Evolutionary conservation across 1,139 yeast species (phyloP), one percentile per base, ranked within the genome.

Genomic region (Saccharomyces hybrid): DNA sequence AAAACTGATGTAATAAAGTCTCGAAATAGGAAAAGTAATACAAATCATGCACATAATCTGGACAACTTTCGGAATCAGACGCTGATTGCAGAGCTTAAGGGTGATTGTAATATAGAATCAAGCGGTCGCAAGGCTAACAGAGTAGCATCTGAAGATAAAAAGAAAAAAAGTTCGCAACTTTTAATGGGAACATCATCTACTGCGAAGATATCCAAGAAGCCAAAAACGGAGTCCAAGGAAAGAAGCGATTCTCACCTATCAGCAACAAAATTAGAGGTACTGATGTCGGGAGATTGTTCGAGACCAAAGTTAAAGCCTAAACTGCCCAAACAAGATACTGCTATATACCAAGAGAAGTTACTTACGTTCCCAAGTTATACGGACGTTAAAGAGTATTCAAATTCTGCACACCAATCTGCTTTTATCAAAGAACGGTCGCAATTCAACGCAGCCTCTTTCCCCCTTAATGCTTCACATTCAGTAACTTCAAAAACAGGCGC

Each of bases 1-100:
- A 91, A 91, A 68, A 89, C 96, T 5, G 96, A 90, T 71, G 90
- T 93, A 26, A 91, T 91, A 67, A 88, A 90, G 71, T 84, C 95
- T 49, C 79, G 97, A 65, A 90, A 90, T 69, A 78, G 98, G 64
- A 86, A 66, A 54, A 60, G 60, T 27, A 54, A 50, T 29, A 28
- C 48, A 20, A 52, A 48, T 16, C 32, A 29, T 42, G 51, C 32
- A 14, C 32, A 16, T 38, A 47, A 42, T 11, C n/a, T 47, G 34
- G 34, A 47, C 28, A 23, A 47, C 28, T 32, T 26, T 28, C 49
- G 38, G 34, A 28, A 26, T 16, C 49, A 47, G 28, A 47, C 34
- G 28, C 11, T 47, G 28, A 11, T 47, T 32, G 34, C 25, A 47
- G 34, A 47, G 25, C 49, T 28, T 9, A 47, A 38, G 20, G 8